Evolutionary conservation across 805 yeast species (phyloP).

Genomic region (Candida vartiovaarae): DNA sequence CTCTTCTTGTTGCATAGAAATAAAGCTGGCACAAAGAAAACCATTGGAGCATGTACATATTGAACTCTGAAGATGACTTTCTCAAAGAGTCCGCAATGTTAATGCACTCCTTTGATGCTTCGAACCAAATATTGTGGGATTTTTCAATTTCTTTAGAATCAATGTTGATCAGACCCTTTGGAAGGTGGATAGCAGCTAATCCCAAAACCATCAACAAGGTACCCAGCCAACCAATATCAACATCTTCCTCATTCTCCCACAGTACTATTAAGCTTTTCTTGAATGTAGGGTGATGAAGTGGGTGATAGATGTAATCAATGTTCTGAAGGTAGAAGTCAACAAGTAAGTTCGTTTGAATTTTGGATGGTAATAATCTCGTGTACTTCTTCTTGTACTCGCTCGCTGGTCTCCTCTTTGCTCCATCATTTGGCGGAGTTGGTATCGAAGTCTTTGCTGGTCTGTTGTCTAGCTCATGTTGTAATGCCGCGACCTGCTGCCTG

Average conservation of each 20-base stretch:
- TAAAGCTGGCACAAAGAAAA: constrained; percentile 24
- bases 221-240: constrained; percentile 21
- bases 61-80: constrained; percentile 9
- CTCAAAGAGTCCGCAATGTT: constrained; percentile 13
- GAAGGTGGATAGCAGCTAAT: constrained; percentile 23
- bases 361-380: constrained; percentile 19
- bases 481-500: not conserved
- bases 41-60: constrained; percentile 18
- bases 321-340: constrained; percentile 23
- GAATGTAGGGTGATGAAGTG: constrained; percentile 25
- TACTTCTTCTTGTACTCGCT: constrained; percentile 16
- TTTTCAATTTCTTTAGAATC: constrained; percentile 19
- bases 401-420: not conserved
- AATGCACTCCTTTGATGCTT: constrained; percentile 21
- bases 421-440: not conserved
- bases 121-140: constrained; percentile 23
- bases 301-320: constrained; percentile 25
- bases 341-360: constrained; percentile 18
- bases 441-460: not conserved
- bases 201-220: constrained; percentile 19
- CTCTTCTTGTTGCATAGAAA: constrained; percentile 24
- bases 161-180: constrained; percentile 22
- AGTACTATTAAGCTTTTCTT: constrained; percentile 11
- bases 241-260: constrained; percentile 17
- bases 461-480: not conserved